Evolutionary conservation across 495 filamentous ascomycete genomes (phyloP), one percentile per base, ranked within the genome.

Genomic region (Saxophila tyrrhenica): DNA sequence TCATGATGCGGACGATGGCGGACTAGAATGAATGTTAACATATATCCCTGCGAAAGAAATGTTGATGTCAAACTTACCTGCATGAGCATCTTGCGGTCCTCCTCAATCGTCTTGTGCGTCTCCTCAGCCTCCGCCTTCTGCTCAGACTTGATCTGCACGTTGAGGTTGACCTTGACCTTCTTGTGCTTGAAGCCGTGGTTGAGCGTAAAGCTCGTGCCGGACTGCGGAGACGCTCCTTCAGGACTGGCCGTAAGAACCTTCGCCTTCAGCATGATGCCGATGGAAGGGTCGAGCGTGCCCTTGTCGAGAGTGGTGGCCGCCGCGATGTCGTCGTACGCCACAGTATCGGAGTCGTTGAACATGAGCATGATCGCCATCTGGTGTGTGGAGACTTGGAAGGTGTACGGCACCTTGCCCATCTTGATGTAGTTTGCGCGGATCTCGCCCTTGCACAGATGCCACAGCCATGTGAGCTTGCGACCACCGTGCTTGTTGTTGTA

Each of bases 41-140:
- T 7, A 44, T 44, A 17, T 17, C 7, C 41, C 3, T 5, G 41
- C 13, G 13, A 59, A 35, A 17, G 41, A n/a, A 44, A 44, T 8
- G 17, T 5, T 5, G 17, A 44, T 44, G 41, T n/a, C n/a, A 17
- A 57, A 79, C 85, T 70, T 75, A 95, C 92, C 83, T 98, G 92
- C 72, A 97, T 85, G 25, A 99, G 75, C 52, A 97, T 74, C 72
- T 95, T 97, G 17, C 92, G 78, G 66, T 99, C 92, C 70, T 97
- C 92, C 71, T 99, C 94, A 58, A 99, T 95, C 15, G 89, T 99
- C 77, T 99, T 99, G 71, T 97, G 94, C 10, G 92, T 99, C 67
- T 97, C 94, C 35, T 87, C 90, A 50, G 85, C 82, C 67, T 99
- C 92, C 56, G 89, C 85, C 75, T 95, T 97, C 62, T 86, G 83